Evolutionary conservation across 1,139 yeast species (phyloP), one percentile per base, ranked within the genome.

Genomic region (Chernovozyma sophiae-reginae): DNA sequence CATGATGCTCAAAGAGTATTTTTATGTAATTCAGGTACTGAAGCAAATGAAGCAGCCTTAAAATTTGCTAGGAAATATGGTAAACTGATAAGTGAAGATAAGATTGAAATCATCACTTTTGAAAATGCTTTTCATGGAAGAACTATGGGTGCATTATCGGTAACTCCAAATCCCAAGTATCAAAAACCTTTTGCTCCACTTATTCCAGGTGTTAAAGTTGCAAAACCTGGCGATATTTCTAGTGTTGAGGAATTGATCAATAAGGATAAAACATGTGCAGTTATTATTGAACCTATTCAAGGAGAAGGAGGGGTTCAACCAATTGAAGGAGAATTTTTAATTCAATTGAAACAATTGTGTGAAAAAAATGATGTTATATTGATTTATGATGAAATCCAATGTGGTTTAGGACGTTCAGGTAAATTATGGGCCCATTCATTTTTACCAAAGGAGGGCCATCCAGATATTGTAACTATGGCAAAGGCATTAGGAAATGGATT

Each of bases 401-500:
- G 96, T 69, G 98, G 98, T 16, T 71, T 92, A 49, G 96, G 97
- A 16, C 81, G 98, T 58, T 72, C 96, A 0, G 98, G 98, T 31
- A 75, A 79, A 43, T 65, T 92, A 33, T 92, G 98, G 98, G 96
- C 97, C 0, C 98, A 92, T 56, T 69, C 81, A 26, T 66, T 74
- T 47, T 66, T 83, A 36, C 86, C 90, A 31, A 58, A 68, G 33
- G 85, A 78, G 43, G 95, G 92, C 0, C 95, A 87, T 55, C 98
- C 98, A 3, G 98, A 92, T 60, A 86, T 92, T 44, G 60, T 92
- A 39, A 90, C 98, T 22, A 77, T 83, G 73, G 98, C 98, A 35
- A 92, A 92, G 60, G 97, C 97, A 2, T 70, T 92, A 31, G 98
- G 98, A 42, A 92, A 92, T 55, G 98, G 98, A n/a, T 87, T 80